These are phyloP conservation scores for Trichoderma asperellum DNA, from an alignment of 2,329 filamentous ascomycete species.

Conservation along the genomic window DNA sequence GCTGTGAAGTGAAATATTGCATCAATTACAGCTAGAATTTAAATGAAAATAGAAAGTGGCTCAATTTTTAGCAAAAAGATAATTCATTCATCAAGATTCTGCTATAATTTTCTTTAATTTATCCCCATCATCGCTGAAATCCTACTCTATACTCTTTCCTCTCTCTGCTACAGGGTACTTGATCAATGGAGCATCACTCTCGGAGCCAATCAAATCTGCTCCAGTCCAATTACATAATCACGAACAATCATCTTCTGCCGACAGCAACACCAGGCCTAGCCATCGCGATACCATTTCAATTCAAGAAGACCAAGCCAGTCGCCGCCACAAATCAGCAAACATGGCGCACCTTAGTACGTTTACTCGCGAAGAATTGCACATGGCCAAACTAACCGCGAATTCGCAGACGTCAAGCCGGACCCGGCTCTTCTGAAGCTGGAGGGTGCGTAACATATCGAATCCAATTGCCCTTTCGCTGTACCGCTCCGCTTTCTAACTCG, in stretches of 20 bases:
- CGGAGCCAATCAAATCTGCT: background rate
- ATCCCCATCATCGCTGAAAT: too few relatives aligned
- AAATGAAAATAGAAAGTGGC: background rate
- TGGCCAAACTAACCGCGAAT: conserved; percentile 36
- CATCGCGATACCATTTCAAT: conserved; percentile 31
- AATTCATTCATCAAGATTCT: background rate
- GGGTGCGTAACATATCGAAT: conserved; percentile 40
- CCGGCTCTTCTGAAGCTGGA: conserved; percentile 48
- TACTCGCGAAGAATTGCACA: background rate
- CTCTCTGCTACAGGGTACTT: conserved; percentile 15
- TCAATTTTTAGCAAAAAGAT: background rate
- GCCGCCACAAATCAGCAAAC: conserved; percentile 37
- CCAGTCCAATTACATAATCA: conserved; percentile 31
- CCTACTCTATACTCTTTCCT: background rate
- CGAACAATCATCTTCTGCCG: conserved; percentile 17
- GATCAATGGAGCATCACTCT: background rate
- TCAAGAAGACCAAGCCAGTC: conserved; percentile 30
- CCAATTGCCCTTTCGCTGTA: conserved; percentile 19
- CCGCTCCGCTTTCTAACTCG: conserved; percentile 33
- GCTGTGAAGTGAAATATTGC: background rate
- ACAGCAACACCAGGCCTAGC: conserved; percentile 36
- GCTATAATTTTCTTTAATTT: background rate
- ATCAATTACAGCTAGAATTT: background rate
- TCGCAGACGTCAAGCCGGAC: conserved; percentile 47
- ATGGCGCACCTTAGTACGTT: conserved; percentile 48